Conservation (phyloP, 148 eudicot genomes). For the Talinum fruticosum region DNA sequence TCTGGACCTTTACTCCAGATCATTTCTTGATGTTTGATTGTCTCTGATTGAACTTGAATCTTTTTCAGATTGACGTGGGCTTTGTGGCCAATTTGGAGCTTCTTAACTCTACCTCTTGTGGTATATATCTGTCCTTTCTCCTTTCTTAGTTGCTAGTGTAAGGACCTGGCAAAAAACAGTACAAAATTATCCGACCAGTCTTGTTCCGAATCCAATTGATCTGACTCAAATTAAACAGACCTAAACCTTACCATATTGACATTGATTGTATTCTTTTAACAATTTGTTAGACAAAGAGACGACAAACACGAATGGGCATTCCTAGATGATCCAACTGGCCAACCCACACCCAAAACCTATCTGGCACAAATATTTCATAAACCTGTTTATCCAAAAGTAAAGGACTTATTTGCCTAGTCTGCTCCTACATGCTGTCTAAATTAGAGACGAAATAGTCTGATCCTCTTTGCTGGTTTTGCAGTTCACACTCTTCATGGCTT, state of each 20-base stretch:
- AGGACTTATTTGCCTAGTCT: background rate
- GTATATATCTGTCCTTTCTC: conserved; percentile 22
- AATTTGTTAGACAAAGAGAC: background rate
- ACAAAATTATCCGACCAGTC: background rate
- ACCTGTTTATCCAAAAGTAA: too few species aligned
- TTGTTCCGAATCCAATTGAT: background rate
- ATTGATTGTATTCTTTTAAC: background rate
- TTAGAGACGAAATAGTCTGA: background rate
- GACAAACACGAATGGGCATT: background rate
- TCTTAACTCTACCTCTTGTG: conserved; percentile 52
- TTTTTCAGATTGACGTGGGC: conserved; percentile 67
- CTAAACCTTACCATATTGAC: background rate
- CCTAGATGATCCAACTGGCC: background rate
- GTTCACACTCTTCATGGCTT: conserved; percentile 88
- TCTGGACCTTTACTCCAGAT: background rate
- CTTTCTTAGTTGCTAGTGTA: background rate
- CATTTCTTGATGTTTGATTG: background rate
- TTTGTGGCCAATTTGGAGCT: conserved; percentile 59
- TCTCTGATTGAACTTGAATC: conserved; percentile 15
- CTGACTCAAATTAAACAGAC: background rate
- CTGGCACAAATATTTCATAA: background rate
- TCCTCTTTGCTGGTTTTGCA: conserved; percentile 26
- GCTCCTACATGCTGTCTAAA: background rate
- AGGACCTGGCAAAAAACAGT: background rate
- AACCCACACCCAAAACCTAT: background rate